Conservation (phyloP, 2,329 filamentous ascomycete species). For the Aspergillus floridensis region DNA sequence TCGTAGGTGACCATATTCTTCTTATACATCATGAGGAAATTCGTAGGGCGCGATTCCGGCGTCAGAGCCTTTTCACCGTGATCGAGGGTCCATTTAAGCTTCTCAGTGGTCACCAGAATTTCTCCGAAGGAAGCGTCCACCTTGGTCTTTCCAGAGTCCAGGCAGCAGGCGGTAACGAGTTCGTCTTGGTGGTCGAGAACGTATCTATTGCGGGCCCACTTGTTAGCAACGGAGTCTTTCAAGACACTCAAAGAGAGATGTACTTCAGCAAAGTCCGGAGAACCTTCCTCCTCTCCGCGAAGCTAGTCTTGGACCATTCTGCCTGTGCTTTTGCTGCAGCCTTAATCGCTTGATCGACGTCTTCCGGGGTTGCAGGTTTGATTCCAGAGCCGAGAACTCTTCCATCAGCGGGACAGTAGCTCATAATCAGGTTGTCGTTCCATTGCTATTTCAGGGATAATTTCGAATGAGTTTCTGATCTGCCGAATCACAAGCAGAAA, state of each 20-base stretch:
- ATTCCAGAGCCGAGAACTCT: slow-evolving; percentile 65
- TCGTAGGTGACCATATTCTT: slow-evolving; percentile 86
- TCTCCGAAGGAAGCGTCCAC: slow-evolving; percentile 92
- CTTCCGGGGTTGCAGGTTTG: slow-evolving; percentile 71
- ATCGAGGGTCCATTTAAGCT: slow-evolving; percentile 87
- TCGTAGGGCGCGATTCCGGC: slow-evolving; percentile 74
- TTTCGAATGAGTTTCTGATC: background rate
- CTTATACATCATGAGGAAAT: slow-evolving; percentile 94
- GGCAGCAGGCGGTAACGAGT: slow-evolving; percentile 79
- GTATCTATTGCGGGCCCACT: slow-evolving; percentile 46
- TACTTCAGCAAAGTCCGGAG: slow-evolving; percentile 73
- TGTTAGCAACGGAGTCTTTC: background rate
- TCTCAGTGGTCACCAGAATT: slow-evolving; percentile 89
- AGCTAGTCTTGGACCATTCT: slow-evolving; percentile 74
- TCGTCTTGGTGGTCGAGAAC: slow-evolving; percentile 85
- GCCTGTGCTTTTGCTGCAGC: slow-evolving; percentile 72
- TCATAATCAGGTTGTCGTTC: slow-evolving; percentile 40
- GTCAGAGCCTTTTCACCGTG: slow-evolving; percentile 81
- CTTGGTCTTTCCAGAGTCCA: slow-evolving; percentile 95
- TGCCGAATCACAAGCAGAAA: too few species aligned
- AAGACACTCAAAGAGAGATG: slow-evolving; percentile 10
- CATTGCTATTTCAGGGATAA: slow-evolving; percentile 31
- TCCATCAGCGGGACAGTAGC: slow-evolving; percentile 77
- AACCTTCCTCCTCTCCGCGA: slow-evolving; percentile 73
- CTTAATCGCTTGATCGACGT: slow-evolving; percentile 75